Evolutionary conservation across 2,329 filamentous ascomycete genomes (phyloP), one percentile per base, ranked within the genome.

Genomic region (Lojkania enalia): DNA sequence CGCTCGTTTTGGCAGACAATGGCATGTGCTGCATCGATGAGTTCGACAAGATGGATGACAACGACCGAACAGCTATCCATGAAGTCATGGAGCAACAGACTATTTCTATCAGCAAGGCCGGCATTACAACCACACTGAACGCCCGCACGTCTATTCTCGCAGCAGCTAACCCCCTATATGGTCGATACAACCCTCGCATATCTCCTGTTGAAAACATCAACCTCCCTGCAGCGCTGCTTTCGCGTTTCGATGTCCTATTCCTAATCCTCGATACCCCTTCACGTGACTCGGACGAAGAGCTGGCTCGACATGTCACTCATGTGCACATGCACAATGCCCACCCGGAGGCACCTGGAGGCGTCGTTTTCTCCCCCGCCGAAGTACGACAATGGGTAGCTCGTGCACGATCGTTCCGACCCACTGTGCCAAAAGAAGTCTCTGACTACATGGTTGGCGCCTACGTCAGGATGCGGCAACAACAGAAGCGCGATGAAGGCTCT

Each of bases 141-240:
- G 94, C 94, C 16, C 86, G 94, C 51, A 97, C 94, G 15, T 95
- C 90, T 0, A 96, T 99, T 63, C 82, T 99, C 13, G 92, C 94
- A 14, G 94, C 94, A 15, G 94, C 94, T 57, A 99, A 99, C 74
- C 94, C 94, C 46, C 82, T 99, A 31, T 99, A 99, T 64, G 94
- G 94, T 53, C 89, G 94, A 51, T 99, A 99, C 78, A 99, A 99
- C 74, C 94, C 94, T 44, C 89, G 90, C 52, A 87, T 99, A 60
- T 96, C 92, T 0, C 94, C 94, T 0, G 91, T 99, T 19, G 94
- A 99, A 71, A 99, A 99, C 72, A 99, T 99, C 74, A 99, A 99
- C 72, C 84, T 99, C 30, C 94, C 94, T n/a, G 94, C 94, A 14
- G 94, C 94, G 15, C 83, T 99, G 15, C 82, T 99, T 42, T 96